Evolutionary conservation across 2,329 filamentous ascomycete species (phyloP), one percentile per base, ranked within the genome.

Genomic region (Paecilomyces sp.): DNA sequence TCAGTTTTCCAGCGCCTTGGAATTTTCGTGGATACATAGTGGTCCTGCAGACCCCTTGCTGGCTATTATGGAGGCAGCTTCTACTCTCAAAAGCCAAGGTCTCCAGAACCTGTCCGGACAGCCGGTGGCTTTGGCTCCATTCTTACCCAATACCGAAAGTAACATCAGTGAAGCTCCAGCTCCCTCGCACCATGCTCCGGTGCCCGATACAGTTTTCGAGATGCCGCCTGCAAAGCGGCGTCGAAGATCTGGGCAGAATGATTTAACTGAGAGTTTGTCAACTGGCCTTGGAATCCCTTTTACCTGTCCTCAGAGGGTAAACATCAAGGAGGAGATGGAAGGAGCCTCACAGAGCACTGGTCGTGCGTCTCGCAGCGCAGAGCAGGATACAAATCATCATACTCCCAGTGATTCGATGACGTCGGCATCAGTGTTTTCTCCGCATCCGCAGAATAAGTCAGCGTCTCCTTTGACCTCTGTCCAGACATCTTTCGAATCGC

Each of bases 401-500:
- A 71, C 67, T 7, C 66, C 69, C 7, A 68, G 67, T 60, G 64
- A 64, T 28, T 70, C 69, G 18, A 63, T 61, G 12, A 67, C 67
- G 5, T 68, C 69, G 8, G 62, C 69, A 18, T 68, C 70, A 11
- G 57, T 68, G 51, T 62, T 64, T 22, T 67, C 69, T 41, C 58
- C 63, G 3, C 60, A 66, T 22, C 65, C 64, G 34, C 64, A 64
- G 33, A 64, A 64, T 47, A 70, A 65, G 41, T 72, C 69, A 11
- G 65, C 60, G 0, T 67, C 70, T 4, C 70, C 72, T 18, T 63
- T 66, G 6, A 65, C 66, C 3, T 60, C 63, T 8, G 58, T 65
- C 5, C 65, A 66, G 22, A 51, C 58, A 24, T 62, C 59, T 2
- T 60, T 66, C 7, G 57, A 68, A 12, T 53, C 61, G 12, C 30